These are phyloP conservation scores for Colletotrichum agaves DNA, from an alignment of 2,329 filamentous ascomycete species.

Conservation along the genomic window DNA sequence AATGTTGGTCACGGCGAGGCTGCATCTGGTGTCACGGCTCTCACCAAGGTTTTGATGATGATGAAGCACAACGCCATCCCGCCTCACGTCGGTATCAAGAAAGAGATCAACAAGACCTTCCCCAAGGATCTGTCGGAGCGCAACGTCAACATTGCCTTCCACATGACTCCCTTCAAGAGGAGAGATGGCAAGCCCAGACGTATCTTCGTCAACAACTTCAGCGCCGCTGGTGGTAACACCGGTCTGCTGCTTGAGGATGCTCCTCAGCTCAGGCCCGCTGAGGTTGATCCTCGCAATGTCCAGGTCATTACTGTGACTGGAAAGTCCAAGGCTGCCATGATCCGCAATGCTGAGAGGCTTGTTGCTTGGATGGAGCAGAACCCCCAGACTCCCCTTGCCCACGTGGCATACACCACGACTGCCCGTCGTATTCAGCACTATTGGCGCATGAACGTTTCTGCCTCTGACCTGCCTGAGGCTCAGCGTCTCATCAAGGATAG, in stretches of 20 bases:
- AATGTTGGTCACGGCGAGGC: constrained; percentile 73
- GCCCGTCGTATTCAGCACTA: constrained; percentile 68
- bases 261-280: constrained; percentile 58
- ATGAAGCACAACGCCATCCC: constrained; percentile 71
- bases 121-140: constrained; percentile 66
- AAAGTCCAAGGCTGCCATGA: constrained; percentile 66
- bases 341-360: constrained; percentile 66
- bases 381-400: constrained; percentile 62
- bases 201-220: constrained; percentile 75
- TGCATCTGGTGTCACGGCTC: constrained; percentile 69
- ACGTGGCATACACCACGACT: constrained; percentile 75
- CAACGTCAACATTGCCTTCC: constrained; percentile 68
- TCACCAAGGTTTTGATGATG: constrained; percentile 75
- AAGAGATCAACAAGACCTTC: constrained; percentile 68
- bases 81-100: constrained; percentile 75
- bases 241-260: constrained; percentile 73
- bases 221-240: constrained; percentile 78
- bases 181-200: constrained; percentile 58
- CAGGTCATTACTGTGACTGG: constrained; percentile 70
- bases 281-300: constrained; percentile 62
- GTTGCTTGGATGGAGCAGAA: constrained; percentile 63
- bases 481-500: constrained; percentile 54
- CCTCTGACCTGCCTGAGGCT: constrained; percentile 54
- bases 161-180: constrained; percentile 62
- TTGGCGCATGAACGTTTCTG: constrained; percentile 56